These are phyloP conservation scores for Russula abietina DNA, from an alignment of 768 basidiomycete species.

Conservation along the genomic window DNA sequence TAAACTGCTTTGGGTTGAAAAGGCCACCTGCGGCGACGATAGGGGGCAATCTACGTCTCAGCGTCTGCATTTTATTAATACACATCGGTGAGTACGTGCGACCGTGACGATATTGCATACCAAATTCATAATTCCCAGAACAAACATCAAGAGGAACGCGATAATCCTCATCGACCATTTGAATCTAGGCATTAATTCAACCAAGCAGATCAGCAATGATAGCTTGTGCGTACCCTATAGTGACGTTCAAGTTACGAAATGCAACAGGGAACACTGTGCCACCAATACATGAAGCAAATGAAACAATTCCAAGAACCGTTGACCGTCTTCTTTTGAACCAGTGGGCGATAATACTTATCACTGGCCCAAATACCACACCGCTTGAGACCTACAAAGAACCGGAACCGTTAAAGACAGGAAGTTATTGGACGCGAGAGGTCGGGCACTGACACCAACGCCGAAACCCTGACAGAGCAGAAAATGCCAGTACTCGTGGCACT, in stretches of 20 bases:
- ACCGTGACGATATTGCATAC: slow-evolving; percentile 30
- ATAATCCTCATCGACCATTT: slow-evolving; percentile 70
- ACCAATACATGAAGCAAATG: slow-evolving; percentile 62
- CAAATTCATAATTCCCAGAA: slow-evolving; percentile 51
- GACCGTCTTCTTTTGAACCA: slow-evolving; percentile 63
- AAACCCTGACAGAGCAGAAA: too few species aligned
- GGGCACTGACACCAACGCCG: slow-evolving; percentile 51
- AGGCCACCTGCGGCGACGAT: slow-evolving; percentile 49
- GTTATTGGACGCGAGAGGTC: background rate
- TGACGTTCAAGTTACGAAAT: slow-evolving; percentile 47
- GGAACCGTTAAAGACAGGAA: background rate
- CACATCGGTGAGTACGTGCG: background rate
- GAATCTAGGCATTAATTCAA: slow-evolving; percentile 42
- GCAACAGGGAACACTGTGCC: slow-evolving; percentile 64
- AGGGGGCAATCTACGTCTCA: slow-evolving; percentile 48
- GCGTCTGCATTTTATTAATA: slow-evolving; percentile 28
- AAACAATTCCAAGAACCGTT: slow-evolving; percentile 53
- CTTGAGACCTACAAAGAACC: slow-evolving; percentile 27
- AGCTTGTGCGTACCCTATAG: slow-evolving; percentile 43
- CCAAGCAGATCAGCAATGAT: background rate
- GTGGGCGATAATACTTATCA: slow-evolving; percentile 55
- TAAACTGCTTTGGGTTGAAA: slow-evolving; percentile 53
- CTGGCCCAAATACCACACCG: slow-evolving; percentile 60
- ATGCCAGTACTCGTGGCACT: slow-evolving; percentile 74
- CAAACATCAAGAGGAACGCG: slow-evolving; percentile 52